Evolutionary conservation across 345 rosid species (phyloP).

Genomic region (Moricandia arvensis): DNA sequence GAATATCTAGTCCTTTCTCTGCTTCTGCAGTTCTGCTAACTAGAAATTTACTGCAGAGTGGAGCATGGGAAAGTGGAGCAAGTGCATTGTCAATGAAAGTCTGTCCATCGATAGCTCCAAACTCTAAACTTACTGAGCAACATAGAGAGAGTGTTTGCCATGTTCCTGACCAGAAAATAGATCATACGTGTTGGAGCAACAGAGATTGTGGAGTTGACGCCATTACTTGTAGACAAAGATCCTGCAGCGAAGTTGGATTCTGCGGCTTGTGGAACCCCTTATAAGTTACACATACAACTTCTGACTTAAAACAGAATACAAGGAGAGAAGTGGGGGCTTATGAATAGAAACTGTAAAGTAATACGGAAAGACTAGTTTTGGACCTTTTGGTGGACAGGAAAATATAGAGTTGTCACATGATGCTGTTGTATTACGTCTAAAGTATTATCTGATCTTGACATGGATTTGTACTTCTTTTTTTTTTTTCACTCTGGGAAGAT

Average conservation of each 20-base stretch:
- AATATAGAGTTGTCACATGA: not conserved
- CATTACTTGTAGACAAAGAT: conserved; percentile 64
- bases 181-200: conserved; percentile 63
- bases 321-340: conserved; percentile 9
- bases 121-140: conserved; percentile 31
- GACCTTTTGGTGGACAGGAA: conserved; percentile 2
- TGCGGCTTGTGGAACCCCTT: conserved; percentile 81
- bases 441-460: conserved; percentile 12
- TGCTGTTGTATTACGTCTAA: not conserved
- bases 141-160: conserved; percentile 85
- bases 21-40: not conserved
- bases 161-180: conserved; percentile 49
- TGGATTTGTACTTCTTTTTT: not conserved
- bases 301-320: conserved; percentile 6
- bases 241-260: conserved; percentile 80
- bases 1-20: not conserved
- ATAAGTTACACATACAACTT: conserved; percentile 27
- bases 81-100: conserved; percentile 82
- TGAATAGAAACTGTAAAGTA: conserved; percentile 1
- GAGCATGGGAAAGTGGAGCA: conserved; percentile 37
- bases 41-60: conserved; percentile 45
- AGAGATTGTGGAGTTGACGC: conserved; percentile 90
- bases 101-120: conserved; percentile 61
- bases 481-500: not conserved
- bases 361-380: not conserved